These are phyloP conservation scores for Malbranchea cinnamomea DNA, from an alignment of 2,329 filamentous ascomycete species.

Conservation along the genomic window DNA sequence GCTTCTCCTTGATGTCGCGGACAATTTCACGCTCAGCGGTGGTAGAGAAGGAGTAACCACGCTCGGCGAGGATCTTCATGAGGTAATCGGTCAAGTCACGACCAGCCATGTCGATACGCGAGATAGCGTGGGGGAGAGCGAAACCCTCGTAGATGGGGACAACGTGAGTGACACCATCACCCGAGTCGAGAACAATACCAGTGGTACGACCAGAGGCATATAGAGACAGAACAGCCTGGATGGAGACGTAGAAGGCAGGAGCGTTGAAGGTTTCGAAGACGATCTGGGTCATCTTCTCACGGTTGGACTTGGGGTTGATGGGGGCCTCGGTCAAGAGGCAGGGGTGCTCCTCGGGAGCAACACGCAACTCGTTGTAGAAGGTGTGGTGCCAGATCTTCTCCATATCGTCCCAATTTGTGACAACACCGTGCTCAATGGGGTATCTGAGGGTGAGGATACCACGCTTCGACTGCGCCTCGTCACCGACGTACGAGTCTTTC, in stretches of 20 bases:
- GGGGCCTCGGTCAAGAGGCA: constrained; percentile 97
- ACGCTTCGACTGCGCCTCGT: constrained; percentile 99
- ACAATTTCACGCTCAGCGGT: constrained; percentile 99
- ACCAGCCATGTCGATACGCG: constrained; percentile 99
- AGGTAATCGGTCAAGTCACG: constrained; percentile 99
- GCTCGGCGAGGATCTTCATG: constrained; percentile 98
- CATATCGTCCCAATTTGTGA: constrained; percentile 99
- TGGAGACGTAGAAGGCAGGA: constrained; percentile 99
- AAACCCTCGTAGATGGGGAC: constrained; percentile 99
- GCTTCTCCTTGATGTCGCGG: constrained; percentile 99
- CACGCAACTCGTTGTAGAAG: constrained; percentile 99
- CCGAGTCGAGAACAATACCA: constrained; percentile 99
- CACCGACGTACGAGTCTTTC: constrained; percentile 99
- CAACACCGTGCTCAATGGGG: constrained; percentile 99
- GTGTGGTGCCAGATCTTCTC: constrained; percentile 99
- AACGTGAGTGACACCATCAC: constrained; percentile 99
- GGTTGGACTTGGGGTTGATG: constrained; percentile 99
- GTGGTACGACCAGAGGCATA: constrained; percentile 99
- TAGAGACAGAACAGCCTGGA: constrained; percentile 97
- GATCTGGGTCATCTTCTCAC: constrained; percentile 99
- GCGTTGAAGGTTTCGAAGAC: constrained; percentile 99
- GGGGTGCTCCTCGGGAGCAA: constrained; percentile 98
- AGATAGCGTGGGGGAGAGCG: constrained; percentile 98
- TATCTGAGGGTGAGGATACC: constrained; percentile 99
- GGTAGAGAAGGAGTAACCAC: constrained; percentile 98